Percentiles rank a stretch among this genome's conserved stretches.
Conservation (phyloP, 345 rosid species). For the sweet orange (Citrus sinensis) region DVS_A1.0 CM039162.1:26799501-26800000, state of each 20-base stretch:
- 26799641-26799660: background rate
- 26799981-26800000: background rate
- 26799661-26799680: background rate
- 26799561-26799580: conserved; percentile 26
- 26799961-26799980: background rate
- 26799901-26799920: conserved; percentile 1
- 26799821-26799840: conserved; percentile 97
- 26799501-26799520: conserved; percentile 86
- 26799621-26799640: background rate
- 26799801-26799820: conserved; percentile 88
- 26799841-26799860: conserved; percentile 93
- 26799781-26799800: conserved; percentile 97
- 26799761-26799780: conserved; percentile 99
- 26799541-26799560: conserved; percentile 98
- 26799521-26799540: conserved; percentile 90
- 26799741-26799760: conserved; percentile 97
- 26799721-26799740: conserved; percentile 97
- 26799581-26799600: background rate
- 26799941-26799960: background rate
- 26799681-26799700: conserved; percentile 12
- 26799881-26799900: background rate
- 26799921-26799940: background rate
- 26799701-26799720: conserved; percentile 44
- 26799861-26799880: conserved; percentile 63
- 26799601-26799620: background rate